These are phyloP conservation scores for Cerioporus squamosus DNA, from an alignment of 1,284 basidiomycete species.

Conservation along the genomic window DNA sequence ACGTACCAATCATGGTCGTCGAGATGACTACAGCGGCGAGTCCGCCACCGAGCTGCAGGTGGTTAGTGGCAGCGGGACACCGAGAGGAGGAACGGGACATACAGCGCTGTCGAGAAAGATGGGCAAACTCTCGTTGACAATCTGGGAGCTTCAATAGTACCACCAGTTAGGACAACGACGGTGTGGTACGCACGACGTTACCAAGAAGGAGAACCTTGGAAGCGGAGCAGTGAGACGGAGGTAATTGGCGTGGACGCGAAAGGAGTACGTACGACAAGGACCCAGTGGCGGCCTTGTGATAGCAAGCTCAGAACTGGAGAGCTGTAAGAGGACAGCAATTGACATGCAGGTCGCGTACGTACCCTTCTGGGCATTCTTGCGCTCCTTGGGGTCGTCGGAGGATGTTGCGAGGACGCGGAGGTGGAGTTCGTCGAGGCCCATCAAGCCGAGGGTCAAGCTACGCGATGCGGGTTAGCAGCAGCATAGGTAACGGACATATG, in stretches of 20 bases:
- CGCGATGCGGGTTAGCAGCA: neutral
- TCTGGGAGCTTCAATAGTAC: constrained; percentile 42
- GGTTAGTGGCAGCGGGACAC: neutral
- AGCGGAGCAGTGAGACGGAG: neutral
- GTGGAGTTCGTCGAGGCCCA: constrained; percentile 95
- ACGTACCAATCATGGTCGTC: constrained; percentile 79
- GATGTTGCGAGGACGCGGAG: constrained; percentile 84
- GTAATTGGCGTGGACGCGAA: too few relatives aligned
- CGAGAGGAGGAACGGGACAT: constrained; percentile 29
- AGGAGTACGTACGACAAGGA: constrained; percentile 74
- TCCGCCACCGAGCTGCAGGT: constrained; percentile 77
- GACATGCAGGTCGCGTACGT: constrained; percentile 2
- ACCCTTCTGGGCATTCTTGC: constrained; percentile 75
- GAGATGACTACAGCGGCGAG: constrained; percentile 84
- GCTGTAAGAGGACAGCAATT: neutral
- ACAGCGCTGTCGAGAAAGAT: constrained; percentile 93
- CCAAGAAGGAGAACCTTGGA: constrained; percentile 76
- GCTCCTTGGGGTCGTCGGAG: constrained; percentile 73
- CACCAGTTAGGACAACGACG: neutral
- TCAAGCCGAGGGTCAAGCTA: constrained; percentile 87
- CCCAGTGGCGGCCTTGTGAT: constrained; percentile 89
- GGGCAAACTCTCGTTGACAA: constrained; percentile 91
- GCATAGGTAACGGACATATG: neutral
- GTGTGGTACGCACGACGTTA: constrained; percentile 71
- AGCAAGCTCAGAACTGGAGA: constrained; percentile 77